These are phyloP conservation scores for Torulaspora globosa DNA, from an alignment of 1,139 yeast species.

Conservation along the genomic window DNA sequence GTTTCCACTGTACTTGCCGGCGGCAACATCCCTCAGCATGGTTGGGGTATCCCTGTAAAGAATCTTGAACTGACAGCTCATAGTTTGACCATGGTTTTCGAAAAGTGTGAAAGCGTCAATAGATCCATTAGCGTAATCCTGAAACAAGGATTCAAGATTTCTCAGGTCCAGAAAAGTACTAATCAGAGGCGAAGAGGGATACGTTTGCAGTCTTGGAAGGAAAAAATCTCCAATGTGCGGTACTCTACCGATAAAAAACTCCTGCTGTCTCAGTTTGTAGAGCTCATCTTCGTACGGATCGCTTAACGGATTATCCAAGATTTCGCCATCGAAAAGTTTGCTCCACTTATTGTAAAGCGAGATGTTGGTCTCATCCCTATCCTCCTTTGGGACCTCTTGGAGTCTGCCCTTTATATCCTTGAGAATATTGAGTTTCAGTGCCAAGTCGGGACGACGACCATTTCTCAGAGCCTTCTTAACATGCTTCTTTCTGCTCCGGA, in stretches of 20 bases:
- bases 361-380: slow-evolving; percentile 18
- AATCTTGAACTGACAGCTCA: slow-evolving; percentile 33
- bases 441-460: slow-evolving; percentile 30
- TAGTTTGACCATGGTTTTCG: slow-evolving; percentile 32
- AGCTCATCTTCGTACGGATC: slow-evolving; percentile 34
- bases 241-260: slow-evolving; percentile 34
- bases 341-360: slow-evolving; percentile 31
- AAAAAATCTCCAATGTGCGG: slow-evolving; percentile 37
- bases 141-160: slow-evolving; percentile 20
- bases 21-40: slow-evolving; percentile 26
- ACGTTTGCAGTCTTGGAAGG: slow-evolving; percentile 33
- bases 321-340: slow-evolving; percentile 30
- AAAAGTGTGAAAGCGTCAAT: slow-evolving; percentile 29
- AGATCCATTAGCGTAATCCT: slow-evolving; percentile 27
- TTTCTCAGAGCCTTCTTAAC: slow-evolving; percentile 30
- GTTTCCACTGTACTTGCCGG: slow-evolving; percentile 20
- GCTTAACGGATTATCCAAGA: slow-evolving; percentile 31
- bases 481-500: slow-evolving; percentile 33
- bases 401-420: slow-evolving; percentile 25
- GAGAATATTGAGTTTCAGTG: slow-evolving; percentile 25
- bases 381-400: slow-evolving; percentile 18
- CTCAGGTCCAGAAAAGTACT: slow-evolving; percentile 30
- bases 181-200: slow-evolving; percentile 23
- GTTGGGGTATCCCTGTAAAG: slow-evolving; percentile 34
- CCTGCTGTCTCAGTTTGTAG: slow-evolving; percentile 33